Base-by-base conservation (phyloP, 2,329 filamentous ascomycete genomes). In the Scedosporium apiospermum region DNA sequence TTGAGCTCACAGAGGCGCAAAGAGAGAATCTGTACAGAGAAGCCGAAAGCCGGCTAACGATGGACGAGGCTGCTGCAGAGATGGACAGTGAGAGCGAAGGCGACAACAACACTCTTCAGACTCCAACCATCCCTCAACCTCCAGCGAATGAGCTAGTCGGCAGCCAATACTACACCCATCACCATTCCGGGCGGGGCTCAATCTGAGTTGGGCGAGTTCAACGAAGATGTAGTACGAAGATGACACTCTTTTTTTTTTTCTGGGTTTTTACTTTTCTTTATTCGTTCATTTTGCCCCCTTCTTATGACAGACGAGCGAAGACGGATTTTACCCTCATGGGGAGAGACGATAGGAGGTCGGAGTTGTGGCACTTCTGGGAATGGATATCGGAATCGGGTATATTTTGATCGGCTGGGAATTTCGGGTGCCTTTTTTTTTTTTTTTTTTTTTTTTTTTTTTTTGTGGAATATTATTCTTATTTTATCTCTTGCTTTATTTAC, bases 21-120 rank as follows among this genome's bases (percentile, higher is more conserved):
- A 41, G 42, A 27, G 57, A 63, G 44, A 21, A 55, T 7, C 41
- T 65, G 27, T 49, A 60, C 42, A 30, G 38, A 10, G 57, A 64
- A 60, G 44, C 62, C 34, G 63, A 64, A 23, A 49, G 53, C 38
- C 44, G 59, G 14, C 14, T 21, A 21, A 10, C 53, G 12, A 41
- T 59, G 41, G 57, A 58, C 21, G 46, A 21, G 6, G 42, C 38
- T 26, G 55, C 41, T 27, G 49, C 41, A 9, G 38, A 12, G 30
- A 16, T 23, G n/a, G 14, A 49, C 18, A 9, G 21, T 46, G n/a
- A 18, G 18, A 16, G 23, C n/a, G 27, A 46, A 16, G n/a, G 16
- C 16, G 21, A 51, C 53, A 58, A 58, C 42, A 42, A 58, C 23
- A 16, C 12, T 10, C 51, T 55, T 6, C 51, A 27, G 21, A 23